A percentile compares a stretch with the other conserved stretches of the same genome.
Conservation (phyloP, 2,329 filamentous ascomycete species). For the Monosporascus ibericus region DNA sequence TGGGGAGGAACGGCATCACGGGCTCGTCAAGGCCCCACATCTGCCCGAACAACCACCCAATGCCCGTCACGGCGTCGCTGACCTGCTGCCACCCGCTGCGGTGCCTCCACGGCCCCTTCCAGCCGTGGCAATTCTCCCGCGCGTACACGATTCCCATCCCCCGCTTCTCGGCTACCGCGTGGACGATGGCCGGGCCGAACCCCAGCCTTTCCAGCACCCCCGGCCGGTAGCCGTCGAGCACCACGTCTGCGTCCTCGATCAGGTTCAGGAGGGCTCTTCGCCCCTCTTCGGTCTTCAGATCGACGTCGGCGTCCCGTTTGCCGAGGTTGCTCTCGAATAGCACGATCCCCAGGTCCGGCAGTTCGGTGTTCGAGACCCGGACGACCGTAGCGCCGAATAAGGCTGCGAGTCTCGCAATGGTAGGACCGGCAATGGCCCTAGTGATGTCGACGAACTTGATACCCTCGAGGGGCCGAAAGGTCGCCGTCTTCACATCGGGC, state of each 20-base stretch:
- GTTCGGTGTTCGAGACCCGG: slow-evolving; percentile 24
- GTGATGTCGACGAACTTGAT: slow-evolving; percentile 29
- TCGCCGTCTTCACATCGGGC: slow-evolving; percentile 14
- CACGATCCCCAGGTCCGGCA: slow-evolving; percentile 26
- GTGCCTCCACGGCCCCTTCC: slow-evolving; percentile 24
- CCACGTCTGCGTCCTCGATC: slow-evolving; percentile 26
- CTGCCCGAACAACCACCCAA: slow-evolving; percentile 23
- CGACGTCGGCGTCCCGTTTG: slow-evolving; percentile 26
- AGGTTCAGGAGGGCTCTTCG: slow-evolving; percentile 13
- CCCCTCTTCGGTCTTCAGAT: slow-evolving; percentile 24
- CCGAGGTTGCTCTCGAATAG: slow-evolving; percentile 29
- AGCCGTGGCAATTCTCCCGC: slow-evolving; percentile 31
- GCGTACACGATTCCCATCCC: slow-evolving; percentile 26
- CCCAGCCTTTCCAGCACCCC: slow-evolving; percentile 25
- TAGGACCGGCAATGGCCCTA: slow-evolving; percentile 29
- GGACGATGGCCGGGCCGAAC: slow-evolving; percentile 21
- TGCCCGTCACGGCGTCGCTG: slow-evolving; percentile 22
- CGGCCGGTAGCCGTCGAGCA: slow-evolving; percentile 30
- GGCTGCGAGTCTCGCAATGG: slow-evolving; percentile 25
- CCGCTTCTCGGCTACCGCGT: slow-evolving; percentile 16
- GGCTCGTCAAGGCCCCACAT: slow-evolving; percentile 24
- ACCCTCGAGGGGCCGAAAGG: slow-evolving; percentile 24
- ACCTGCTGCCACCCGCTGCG: slow-evolving; percentile 30
- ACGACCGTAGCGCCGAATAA: slow-evolving; percentile 28
- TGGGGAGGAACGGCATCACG: slow-evolving; percentile 23